Evolutionary conservation across 371 early-diverging fungal genomes (phyloP), one percentile per base, ranked within the genome.

Genomic region (Nematocida sp.): DNA sequence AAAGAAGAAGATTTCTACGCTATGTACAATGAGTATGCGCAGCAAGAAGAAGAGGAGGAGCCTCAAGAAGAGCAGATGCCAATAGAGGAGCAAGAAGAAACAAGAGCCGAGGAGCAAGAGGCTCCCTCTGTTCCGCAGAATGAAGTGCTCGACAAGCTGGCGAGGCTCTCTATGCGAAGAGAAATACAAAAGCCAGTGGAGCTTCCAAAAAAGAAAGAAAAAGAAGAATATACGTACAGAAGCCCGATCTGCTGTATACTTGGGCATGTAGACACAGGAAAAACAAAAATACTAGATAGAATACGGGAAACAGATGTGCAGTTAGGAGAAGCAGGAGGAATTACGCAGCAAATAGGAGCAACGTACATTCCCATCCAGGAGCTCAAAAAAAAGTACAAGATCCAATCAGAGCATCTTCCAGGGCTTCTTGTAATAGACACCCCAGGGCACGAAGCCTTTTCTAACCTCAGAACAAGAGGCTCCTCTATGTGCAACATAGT

Each of bases 321-420:
- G 86, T 97, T 92, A 77, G 92, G 92, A 71, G 99, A 99, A 89
- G 98, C 97, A 56, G 99, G 99, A 80, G 99, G 99, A 84, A 99
- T 99, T 83, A 99, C 99, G 33, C 99, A 99, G 85, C 99, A 99
- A 83, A 99, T 99, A 77, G 99, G 99, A 85, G 99, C 99, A 35
- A 98, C 99, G 25, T 99, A 92, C 86, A 97, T 99, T 89, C 99
- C 99, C 25, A 86, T 90, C 60, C 90, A 91, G 36, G 91, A 92
- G 40, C 91, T 99, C 20, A 88, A 88, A 0, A 87, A 76, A 55
- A 76, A 66, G 82, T 83, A 76, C 79, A 66, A 45, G 84, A 87
- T 78, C 25, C 80, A 64, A 61, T 82, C 77, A 78, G 85, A 47
- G 83, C 92, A 92, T 80, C 86, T 99, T 30, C 98, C 99, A 32